Percentiles rank a stretch among this genome's conserved stretches.
phyloP scores from a whole-genome alignment of 305 asterid species.

The Rubia occidens region DNA sequence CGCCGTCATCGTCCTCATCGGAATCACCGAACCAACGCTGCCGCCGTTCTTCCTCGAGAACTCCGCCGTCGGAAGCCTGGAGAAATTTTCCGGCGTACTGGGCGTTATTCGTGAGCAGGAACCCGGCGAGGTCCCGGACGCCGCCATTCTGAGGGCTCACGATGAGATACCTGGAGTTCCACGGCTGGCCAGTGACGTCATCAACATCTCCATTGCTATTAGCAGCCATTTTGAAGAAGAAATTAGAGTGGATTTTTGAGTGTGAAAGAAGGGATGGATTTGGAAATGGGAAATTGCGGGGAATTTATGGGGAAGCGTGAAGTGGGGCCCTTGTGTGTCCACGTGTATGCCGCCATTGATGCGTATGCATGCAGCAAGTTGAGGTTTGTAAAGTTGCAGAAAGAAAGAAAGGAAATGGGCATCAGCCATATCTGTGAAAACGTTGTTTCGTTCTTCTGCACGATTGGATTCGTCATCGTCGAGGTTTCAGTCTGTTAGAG shows the following conservation, averaged over 20 bases:
- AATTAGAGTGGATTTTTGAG: background rate
- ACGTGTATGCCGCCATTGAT: background rate
- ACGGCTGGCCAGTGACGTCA: background rate
- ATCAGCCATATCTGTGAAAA: background rate
- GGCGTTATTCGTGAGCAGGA: conserved; percentile 33
- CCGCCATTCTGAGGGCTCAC: conserved; percentile 62
- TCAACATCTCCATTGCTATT: background rate
- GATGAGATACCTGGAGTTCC: conserved; percentile 39
- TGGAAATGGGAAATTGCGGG: background rate
- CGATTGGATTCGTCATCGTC: background rate
- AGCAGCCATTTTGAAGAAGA: conserved; percentile 18
- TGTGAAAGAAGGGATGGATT: background rate
- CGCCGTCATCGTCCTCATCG: conserved; percentile 18
- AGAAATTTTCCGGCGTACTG: conserved; percentile 51
- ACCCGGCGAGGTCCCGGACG: conserved; percentile 46
- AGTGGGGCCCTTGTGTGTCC: background rate
- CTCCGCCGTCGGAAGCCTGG: conserved; percentile 26
- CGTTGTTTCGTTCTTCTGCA: background rate
- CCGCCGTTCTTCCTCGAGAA: conserved; percentile 13
- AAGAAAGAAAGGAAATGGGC: background rate
- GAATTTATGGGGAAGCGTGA: background rate
- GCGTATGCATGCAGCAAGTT: background rate
- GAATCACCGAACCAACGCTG: background rate
- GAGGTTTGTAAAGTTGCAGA: background rate
- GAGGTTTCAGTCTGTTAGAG: background rate